phyloP scores from a whole-genome alignment of 1,284 basidiomycete species.

The Microbotryum lychnidis-dioicae region DNA sequence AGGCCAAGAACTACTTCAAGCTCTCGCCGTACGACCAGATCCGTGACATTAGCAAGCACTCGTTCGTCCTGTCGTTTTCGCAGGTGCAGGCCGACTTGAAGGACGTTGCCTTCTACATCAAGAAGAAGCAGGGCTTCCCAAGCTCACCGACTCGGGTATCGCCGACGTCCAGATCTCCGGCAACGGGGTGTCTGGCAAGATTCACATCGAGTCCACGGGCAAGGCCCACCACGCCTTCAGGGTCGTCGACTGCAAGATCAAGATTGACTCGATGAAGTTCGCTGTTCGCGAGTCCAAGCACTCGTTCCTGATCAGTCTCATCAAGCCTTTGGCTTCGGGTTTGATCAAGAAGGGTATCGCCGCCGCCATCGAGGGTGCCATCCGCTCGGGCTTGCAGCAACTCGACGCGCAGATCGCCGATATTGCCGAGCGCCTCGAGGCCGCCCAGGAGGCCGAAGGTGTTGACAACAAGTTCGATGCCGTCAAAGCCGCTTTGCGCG shows the following conservation, averaged over 20 bases:
- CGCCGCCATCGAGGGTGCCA: constrained; percentile 68
- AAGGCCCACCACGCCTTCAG: constrained; percentile 56
- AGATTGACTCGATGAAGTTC: constrained; percentile 71
- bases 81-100: constrained; percentile 94
- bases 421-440: constrained; percentile 64
- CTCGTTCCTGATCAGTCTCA: constrained; percentile 52
- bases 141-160: constrained; percentile 77
- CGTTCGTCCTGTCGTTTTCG: constrained; percentile 50
- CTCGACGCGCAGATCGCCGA: constrained; percentile 76
- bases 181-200: constrained; percentile 51
- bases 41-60: constrained; percentile 43
- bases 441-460: constrained; percentile 54
- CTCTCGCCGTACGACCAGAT: constrained; percentile 61
- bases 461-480: constrained; percentile 34
- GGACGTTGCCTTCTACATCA: constrained; percentile 68
- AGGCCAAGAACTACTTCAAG: constrained; percentile 74
- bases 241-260: constrained; percentile 67
- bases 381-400: constrained; percentile 74
- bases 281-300: constrained; percentile 85
- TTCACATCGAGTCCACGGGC: constrained; percentile 42
- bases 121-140: constrained; percentile 55
- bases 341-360: constrained; percentile 86
- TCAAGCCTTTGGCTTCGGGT: constrained; percentile 57
- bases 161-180: constrained; percentile 86
- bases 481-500: constrained; percentile 56